Evolutionary conservation across 2,329 filamentous ascomycete genomes (phyloP), one percentile per base, ranked within the genome.

Genomic region (Claviceps pusilla): DNA sequence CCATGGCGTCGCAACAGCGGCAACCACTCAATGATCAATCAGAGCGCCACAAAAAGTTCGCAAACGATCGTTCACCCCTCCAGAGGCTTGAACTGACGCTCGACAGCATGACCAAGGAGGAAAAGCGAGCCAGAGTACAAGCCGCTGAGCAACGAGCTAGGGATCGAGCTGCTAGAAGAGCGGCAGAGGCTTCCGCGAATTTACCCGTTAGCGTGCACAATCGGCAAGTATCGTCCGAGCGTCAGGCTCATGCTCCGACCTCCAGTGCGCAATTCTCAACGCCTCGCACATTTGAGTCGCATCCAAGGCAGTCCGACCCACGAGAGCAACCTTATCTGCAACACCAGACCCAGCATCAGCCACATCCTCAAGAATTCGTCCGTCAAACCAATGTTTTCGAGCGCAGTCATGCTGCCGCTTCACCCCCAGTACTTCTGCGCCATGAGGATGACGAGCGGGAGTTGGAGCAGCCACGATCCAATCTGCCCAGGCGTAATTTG

Each of bases 81-180:
- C 91, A 98, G 69, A 93, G 85, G 73, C 79, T 98, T 60, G 91
- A 98, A 73, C 81, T 87, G 64, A 93, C 88, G 63, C 78, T 97
- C 64, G 86, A 86, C 68, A 89, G 87, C 70, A 91, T 96, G 68
- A 95, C 87, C 67, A 97, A 96, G 68, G 90, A 96, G 70, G 90
- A 96, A 69, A 94, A 95, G 68, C 80, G 91, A 59, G 89, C 89
- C 9, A 79, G 88, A 49, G 82, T 91, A 4, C 80, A 89, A 65
- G 86, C 91, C 62, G 89, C 89, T 6, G 91, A 96, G 67, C 76
- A 82, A 60, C 78, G 80, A 47, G 79, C 84, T 19, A 79, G 83
- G 60, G 83, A 91, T 63, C 76, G 75, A 60, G 74, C 72, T 12
- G 75, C 75, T 42, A 67, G 70, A 29, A 66, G 63, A 60, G 61